Base-by-base conservation (phyloP, 78 protist species). In the Polysphondylium violaceum region DNA sequence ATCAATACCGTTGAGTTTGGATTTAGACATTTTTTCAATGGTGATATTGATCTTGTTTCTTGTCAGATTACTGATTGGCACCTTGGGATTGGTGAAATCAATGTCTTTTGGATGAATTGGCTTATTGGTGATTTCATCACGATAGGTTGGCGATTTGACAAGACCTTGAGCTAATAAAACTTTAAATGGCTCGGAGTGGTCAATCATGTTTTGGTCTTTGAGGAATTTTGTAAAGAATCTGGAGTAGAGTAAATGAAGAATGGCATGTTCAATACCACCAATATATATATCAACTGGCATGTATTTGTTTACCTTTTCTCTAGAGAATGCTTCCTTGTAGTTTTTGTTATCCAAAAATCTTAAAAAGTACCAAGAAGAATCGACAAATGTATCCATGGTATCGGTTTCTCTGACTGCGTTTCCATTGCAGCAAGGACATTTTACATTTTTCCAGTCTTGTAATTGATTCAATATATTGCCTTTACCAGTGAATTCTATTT, bases 261-360 rank as follows among this genome's bases (percentile, higher is more conserved):
- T 93, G 0, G 99, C 99, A 58, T 98, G 99, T 68, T 98, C 99
- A 27, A 90, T 89, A 40, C 99, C 98, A 47, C 99, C 98, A 4
- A 97, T 76, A 93, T 96, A 98, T 25, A 96, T 43, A 61, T 98
- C 98, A 2, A 96, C 95, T 16, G 97, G 97, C 87, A 96, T 79
- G 76, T 51, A 44, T 16, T 74, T 47, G 29, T 88, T 41, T 16
- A 56, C 92, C 0, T 33, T 51, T n/a, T 58, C 65, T 0, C 38
- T 23, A 9, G 29, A 23, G n/a, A 91, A 78, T 1, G 65, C 65
- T 17, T 33, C 44, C 7, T 36, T 47, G 36, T 33, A 27, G n/a
- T 96, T 93, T 25, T 78, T 72, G 2, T 83, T 60, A 53, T 94
- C 96, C 19, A 59, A 36, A 61, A 58, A 96, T 55, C 98, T 83